phyloP scores from a whole-genome alignment of 1,139 yeast species.

The Lodderomyces elongisporus region DNA sequence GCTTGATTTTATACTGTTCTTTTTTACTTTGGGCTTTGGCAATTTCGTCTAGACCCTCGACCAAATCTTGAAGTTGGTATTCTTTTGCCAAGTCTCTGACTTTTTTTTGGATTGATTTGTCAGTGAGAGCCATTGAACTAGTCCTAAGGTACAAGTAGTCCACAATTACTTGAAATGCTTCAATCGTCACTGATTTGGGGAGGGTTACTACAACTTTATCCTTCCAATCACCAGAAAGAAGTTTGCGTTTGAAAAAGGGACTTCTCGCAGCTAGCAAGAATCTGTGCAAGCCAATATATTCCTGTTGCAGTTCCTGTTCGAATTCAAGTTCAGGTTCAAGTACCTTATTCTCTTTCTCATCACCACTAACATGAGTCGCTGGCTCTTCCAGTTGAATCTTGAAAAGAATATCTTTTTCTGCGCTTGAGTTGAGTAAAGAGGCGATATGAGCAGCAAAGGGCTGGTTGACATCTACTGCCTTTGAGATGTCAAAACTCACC shows the following conservation, averaged over 20 bases:
- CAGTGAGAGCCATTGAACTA: conserved; percentile 21
- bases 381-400: not conserved
- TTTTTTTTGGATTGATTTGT: conserved; percentile 21
- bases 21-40: conserved; percentile 14
- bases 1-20: conserved; percentile 38
- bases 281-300: conserved; percentile 27
- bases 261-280: conserved; percentile 40
- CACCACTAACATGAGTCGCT: not conserved
- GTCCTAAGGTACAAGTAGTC: conserved; percentile 50
- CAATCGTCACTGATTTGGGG: conserved; percentile 18
- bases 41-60: conserved; percentile 23
- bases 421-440: conserved; percentile 31
- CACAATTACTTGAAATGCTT: conserved; percentile 35
- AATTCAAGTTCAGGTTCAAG: conserved; percentile 1
- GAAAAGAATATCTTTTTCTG: conserved; percentile 11
- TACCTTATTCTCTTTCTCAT: not conserved
- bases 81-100: conserved; percentile 30
- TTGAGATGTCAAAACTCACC: conserved; percentile 60
- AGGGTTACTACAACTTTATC: conserved; percentile 18
- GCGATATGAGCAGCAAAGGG: conserved; percentile 73
- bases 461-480: conserved; percentile 61
- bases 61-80: conserved; percentile 33
- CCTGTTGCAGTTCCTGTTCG: too few species aligned
- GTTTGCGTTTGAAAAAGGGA: conserved; percentile 21
- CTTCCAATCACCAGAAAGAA: conserved; percentile 22